phyloP scores from a whole-genome alignment of 352 stramenopile genomes.

The Phytophthora megakarya region DNA sequence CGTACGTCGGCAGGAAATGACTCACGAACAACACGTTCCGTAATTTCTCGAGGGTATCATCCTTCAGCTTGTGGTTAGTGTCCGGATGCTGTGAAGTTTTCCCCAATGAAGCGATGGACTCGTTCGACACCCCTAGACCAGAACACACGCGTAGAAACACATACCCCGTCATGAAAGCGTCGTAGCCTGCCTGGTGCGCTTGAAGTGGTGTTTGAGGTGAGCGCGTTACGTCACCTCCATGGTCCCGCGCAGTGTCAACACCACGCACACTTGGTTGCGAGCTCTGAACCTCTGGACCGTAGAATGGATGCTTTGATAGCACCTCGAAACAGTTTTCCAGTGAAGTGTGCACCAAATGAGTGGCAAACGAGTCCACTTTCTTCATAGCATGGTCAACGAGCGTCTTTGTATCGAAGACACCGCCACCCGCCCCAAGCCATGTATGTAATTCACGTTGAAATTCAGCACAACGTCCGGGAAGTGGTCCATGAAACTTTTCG shows the following conservation, averaged over 20 bases:
- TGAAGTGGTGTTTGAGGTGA: conserved; percentile 37
- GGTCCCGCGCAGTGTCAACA: conserved; percentile 8
- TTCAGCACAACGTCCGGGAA: conserved; percentile 56
- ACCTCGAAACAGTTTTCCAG: conserved; percentile 70
- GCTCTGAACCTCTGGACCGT: conserved; percentile 53
- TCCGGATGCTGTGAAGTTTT: background rate
- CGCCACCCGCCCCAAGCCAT: conserved; percentile 49
- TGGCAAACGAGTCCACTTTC: conserved; percentile 58
- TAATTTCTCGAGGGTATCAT: conserved; percentile 39
- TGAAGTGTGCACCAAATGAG: conserved; percentile 62
- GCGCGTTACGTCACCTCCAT: conserved; percentile 3
- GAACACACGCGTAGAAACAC: conserved; percentile 75
- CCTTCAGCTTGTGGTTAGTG: background rate
- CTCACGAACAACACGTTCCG: conserved; percentile 61
- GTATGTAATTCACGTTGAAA: conserved; percentile 62
- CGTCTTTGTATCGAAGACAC: conserved; percentile 79
- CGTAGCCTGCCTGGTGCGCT: conserved; percentile 77
- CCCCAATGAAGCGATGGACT: conserved; percentile 46
- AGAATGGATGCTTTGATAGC: conserved; percentile 69
- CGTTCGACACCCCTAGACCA: conserved; percentile 61
- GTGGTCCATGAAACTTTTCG: conserved; percentile 71
- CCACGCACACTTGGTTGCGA: conserved; percentile 17
- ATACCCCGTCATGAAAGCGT: conserved; percentile 80
- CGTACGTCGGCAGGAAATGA: conserved; percentile 61
- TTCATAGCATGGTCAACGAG: conserved; percentile 71